These are phyloP conservation scores for Lophiostoma macrostomum DNA, from an alignment of 495 filamentous ascomycete genomes.

Conservation along the genomic window DNA sequence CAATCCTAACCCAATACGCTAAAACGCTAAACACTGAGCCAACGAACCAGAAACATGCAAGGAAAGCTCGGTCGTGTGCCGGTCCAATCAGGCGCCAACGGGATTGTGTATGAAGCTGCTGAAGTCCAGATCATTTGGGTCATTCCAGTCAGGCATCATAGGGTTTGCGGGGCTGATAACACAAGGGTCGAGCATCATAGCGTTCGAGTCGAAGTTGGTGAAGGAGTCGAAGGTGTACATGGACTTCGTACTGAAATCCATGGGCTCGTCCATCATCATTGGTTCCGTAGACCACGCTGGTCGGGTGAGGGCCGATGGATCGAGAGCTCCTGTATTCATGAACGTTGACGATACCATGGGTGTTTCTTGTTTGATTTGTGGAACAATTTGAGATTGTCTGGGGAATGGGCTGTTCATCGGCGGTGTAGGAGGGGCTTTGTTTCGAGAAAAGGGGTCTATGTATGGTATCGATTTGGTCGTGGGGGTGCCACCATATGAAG, in stretches of 20 bases:
- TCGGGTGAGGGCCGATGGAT: conserved; percentile 19
- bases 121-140: conserved; percentile 32
- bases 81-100: conserved; percentile 20
- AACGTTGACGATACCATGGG: conserved; percentile 20
- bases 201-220: conserved; percentile 26
- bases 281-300: conserved; percentile 22
- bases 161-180: conserved; percentile 9
- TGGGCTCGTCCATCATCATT: conserved; percentile 30
- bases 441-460: conserved; percentile 25
- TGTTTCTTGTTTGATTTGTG: conserved; percentile 19
- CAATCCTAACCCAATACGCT: conserved; percentile 23
- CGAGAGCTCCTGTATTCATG: conserved; percentile 27
- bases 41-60: conserved; percentile 1
- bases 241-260: conserved; percentile 27
- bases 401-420: conserved; percentile 36
- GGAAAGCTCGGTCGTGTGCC: too few species aligned
- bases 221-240: conserved; percentile 22
- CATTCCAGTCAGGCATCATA: conserved; percentile 31
- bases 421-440: conserved; percentile 34
- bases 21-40: conserved; percentile 27
- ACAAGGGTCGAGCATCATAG: conserved; percentile 26
- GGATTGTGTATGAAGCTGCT: conserved; percentile 34
- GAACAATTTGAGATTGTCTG: conserved; percentile 26
- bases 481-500: conserved; percentile 27
- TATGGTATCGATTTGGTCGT: conserved; percentile 23